A percentile compares a stretch with the other conserved stretches of the same genome.
Evolutionary conservation across 1,284 basidiomycete genomes (phyloP).

Genomic region (Volvariella surrecta): DNA sequence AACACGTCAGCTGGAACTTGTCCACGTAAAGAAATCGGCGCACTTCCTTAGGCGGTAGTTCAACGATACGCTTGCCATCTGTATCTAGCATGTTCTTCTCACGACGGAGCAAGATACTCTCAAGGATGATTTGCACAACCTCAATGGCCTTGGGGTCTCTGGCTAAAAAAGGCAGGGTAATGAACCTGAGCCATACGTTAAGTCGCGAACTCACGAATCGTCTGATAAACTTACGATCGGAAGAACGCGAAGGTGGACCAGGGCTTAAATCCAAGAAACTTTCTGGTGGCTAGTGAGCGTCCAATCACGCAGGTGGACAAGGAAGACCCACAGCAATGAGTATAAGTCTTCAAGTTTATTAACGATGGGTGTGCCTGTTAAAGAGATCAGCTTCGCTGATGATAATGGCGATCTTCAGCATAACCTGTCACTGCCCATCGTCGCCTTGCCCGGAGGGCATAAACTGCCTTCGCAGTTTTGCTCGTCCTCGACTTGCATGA

Average conservation of each 20-base stretch:
- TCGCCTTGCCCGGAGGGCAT: slow-evolving; percentile 70
- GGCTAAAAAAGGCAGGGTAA: slow-evolving; percentile 82
- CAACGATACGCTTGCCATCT: slow-evolving; percentile 84
- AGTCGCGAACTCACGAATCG: neutral
- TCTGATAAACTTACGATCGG: slow-evolving; percentile 49
- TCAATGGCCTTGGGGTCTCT: slow-evolving; percentile 88
- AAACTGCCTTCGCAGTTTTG: slow-evolving; percentile 87
- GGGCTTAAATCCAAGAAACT: slow-evolving; percentile 85
- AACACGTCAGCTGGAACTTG: neutral
- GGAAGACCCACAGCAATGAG: slow-evolving; percentile 61
- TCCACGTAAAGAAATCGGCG: slow-evolving; percentile 8
- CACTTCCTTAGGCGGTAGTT: slow-evolving; percentile 82
- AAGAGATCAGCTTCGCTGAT: neutral
- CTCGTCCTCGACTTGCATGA: slow-evolving; percentile 90
- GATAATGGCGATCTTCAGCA: slow-evolving; percentile 3
- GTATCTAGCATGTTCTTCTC: slow-evolving; percentile 92
- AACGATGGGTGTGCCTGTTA: slow-evolving; percentile 90
- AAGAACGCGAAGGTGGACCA: slow-evolving; percentile 90
- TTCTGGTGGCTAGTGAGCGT: slow-evolving; percentile 34
- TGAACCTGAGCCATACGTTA: slow-evolving; percentile 48
- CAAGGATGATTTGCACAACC: slow-evolving; percentile 88
- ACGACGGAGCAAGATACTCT: slow-evolving; percentile 82
- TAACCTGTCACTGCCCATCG: slow-evolving; percentile 90
- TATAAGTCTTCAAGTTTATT: slow-evolving; percentile 92
- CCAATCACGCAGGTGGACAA: slow-evolving; percentile 2